Conservation (phyloP, 164 flowering plant genomes). For the Echeveria elegans region DNA sequence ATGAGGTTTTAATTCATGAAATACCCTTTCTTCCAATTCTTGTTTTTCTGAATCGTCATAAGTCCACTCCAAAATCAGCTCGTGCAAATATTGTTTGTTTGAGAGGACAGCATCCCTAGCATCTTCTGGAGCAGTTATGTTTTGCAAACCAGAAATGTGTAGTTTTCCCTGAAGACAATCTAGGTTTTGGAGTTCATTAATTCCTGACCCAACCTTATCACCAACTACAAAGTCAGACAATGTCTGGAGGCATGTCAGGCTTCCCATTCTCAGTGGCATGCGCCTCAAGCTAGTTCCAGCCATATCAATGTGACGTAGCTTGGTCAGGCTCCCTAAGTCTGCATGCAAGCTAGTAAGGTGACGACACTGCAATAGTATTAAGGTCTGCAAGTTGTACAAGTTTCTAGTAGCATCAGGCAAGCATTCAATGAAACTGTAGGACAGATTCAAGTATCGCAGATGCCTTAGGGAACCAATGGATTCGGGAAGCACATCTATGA, state of each 20-base stretch:
- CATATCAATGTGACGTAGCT: constrained; percentile 9
- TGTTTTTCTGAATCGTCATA: constrained; percentile 1
- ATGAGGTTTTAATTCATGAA: constrained; percentile 19
- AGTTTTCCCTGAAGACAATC: constrained; percentile 8
- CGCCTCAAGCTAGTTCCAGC: neutral
- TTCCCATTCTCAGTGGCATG: constrained; percentile 10
- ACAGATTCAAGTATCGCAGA: constrained; percentile 11
- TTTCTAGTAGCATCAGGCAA: constrained; percentile 3
- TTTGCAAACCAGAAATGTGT: constrained; percentile 8
- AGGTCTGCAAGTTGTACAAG: constrained; percentile 11
- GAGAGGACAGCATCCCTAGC: constrained; percentile 6
- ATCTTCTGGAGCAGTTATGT: constrained; percentile 3
- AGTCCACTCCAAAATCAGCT: constrained; percentile 9
- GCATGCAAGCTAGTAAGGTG: constrained; percentile 4
- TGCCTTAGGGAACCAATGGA: constrained; percentile 10
- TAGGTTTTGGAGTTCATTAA: constrained; percentile 4
- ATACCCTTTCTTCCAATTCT: constrained; percentile 10
- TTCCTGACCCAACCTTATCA: constrained; percentile 2
- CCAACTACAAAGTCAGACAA: constrained; percentile 9
- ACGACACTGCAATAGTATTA: constrained; percentile 1
- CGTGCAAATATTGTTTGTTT: constrained; percentile 3
- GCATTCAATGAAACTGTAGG: neutral
- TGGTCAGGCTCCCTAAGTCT: constrained; percentile 4
- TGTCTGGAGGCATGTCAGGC: constrained; percentile 7
- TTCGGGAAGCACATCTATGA: constrained; percentile 1